Evolutionary conservation across 139 green algal genomes (phyloP).

Genomic region (Chlorella sorokiniana): DNA sequence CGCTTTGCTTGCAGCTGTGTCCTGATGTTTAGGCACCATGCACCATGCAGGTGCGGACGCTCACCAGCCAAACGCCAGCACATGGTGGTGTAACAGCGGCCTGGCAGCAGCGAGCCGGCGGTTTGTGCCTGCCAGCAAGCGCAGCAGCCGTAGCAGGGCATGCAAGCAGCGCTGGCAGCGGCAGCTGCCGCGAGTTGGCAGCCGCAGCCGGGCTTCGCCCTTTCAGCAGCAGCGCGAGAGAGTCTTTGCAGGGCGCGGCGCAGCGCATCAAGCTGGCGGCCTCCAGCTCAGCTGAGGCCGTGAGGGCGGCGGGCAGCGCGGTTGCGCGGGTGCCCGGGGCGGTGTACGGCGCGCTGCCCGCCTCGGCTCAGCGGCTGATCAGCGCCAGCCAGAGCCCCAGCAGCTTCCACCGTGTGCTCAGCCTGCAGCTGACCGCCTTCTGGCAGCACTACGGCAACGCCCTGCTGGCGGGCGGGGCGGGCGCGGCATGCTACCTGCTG

Average conservation of each 20-base stretch:
- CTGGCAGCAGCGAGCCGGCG: neutral
- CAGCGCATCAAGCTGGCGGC: neutral
- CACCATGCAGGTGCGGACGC: neutral
- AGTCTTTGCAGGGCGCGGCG: neutral
- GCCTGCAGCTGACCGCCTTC: conserved; percentile 62
- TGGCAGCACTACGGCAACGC: conserved; percentile 61
- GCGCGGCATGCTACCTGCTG: conserved; percentile 45
- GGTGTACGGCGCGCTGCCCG: conserved; percentile 14
- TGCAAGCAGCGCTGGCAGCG: neutral
- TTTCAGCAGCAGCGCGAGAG: neutral
- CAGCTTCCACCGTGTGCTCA: conserved; percentile 46
- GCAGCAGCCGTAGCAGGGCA: neutral
- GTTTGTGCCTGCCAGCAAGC: neutral
- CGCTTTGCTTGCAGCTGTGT: no score
- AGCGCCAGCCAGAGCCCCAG: conserved; percentile 29
- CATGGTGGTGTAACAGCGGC: neutral
- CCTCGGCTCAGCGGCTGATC: conserved; percentile 29
- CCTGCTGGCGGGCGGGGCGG: conserved; percentile 31
- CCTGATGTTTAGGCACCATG: neutral
- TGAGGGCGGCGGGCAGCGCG: neutral
- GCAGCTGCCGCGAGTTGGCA: neutral
- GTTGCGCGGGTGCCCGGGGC: neutral
- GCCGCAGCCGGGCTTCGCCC: neutral
- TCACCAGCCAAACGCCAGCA: neutral
- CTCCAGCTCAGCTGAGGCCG: neutral